Conservation (phyloP, 768 basidiomycete species). For the Coprinopsis sp. region DNA sequence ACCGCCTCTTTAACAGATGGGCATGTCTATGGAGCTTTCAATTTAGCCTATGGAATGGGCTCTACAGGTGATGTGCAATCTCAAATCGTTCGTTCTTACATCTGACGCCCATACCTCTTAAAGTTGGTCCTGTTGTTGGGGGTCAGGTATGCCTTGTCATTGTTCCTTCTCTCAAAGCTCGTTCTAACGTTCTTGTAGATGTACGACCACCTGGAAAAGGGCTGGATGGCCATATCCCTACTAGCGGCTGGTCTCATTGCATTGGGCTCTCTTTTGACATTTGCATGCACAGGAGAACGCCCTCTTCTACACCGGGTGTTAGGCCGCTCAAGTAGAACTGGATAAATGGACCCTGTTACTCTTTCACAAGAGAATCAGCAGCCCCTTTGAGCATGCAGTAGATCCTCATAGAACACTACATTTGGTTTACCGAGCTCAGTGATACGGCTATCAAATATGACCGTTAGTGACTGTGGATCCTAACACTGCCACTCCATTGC, state of each 20-base stretch:
- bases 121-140: slow-evolving; percentile 68
- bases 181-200: slow-evolving; percentile 35
- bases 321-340: not conserved
- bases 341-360: not conserved
- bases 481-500: too few species aligned
- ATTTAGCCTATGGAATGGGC: slow-evolving; percentile 65
- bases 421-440: too few species aligned
- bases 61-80: slow-evolving; percentile 55
- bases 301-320: slow-evolving; percentile 23
- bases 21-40: slow-evolving; percentile 72
- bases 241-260: slow-evolving; percentile 41
- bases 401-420: too few species aligned
- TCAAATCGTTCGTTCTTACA: slow-evolving; percentile 5
- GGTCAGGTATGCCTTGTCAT: slow-evolving; percentile 45
- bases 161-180: slow-evolving; percentile 1
- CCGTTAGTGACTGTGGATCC: too few species aligned
- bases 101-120: slow-evolving; percentile 2
- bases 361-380: slow-evolving; percentile 13
- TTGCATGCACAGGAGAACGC: slow-evolving; percentile 49
- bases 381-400: too few species aligned
- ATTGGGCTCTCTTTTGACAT: slow-evolving; percentile 33
- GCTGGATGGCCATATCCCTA: slow-evolving; percentile 58
- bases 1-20: slow-evolving; percentile 51
- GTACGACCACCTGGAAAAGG: slow-evolving; percentile 48
- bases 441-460: too few species aligned